phyloP scores from a whole-genome alignment of 225 moss, liverwort and hornwort genomes.

The Climacium dendroides region DNA sequence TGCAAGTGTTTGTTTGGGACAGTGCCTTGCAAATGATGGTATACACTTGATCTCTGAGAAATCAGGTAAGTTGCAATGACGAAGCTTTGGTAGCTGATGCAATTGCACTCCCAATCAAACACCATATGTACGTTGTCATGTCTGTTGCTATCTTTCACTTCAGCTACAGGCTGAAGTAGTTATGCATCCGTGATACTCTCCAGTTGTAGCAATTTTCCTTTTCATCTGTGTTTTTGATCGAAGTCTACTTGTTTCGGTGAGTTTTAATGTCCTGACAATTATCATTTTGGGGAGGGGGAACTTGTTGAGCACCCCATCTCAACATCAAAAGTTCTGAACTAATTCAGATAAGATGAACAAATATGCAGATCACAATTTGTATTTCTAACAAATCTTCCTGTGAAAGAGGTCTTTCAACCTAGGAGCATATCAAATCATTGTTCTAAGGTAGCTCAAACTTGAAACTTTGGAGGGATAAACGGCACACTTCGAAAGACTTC shows the following conservation, averaged over 20 bases:
- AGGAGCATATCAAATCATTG: too few species aligned
- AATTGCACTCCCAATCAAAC: conserved; percentile 9
- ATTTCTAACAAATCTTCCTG: too few species aligned
- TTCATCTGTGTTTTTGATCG: background rate
- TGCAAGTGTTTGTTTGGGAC: conserved; percentile 5
- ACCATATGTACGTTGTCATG: background rate
- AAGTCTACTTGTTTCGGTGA: background rate
- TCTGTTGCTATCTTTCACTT: background rate
- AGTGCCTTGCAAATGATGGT: conserved; percentile 51
- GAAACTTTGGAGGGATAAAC: too few species aligned
- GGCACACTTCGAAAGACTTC: too few species aligned
- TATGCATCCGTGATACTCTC: background rate
- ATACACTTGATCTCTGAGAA: conserved; percentile 68
- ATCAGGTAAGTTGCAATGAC: conserved; percentile 62
- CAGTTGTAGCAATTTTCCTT: background rate
- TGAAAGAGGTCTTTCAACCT: too few species aligned
- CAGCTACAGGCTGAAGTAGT: background rate
- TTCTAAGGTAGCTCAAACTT: too few species aligned
- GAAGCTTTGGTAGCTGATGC: conserved; percentile 57
- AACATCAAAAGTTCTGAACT: background rate
- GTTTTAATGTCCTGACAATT: background rate
- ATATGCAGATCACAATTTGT: too few species aligned
- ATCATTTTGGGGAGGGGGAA: background rate
- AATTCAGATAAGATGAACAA: too few species aligned
- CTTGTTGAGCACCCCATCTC: background rate